A percentile compares a stretch with the other conserved stretches of the same genome.
These are phyloP conservation scores for Monilinia polystroma DNA, from an alignment of 2,329 filamentous ascomycete genomes.

Conservation along the genomic window DNA sequence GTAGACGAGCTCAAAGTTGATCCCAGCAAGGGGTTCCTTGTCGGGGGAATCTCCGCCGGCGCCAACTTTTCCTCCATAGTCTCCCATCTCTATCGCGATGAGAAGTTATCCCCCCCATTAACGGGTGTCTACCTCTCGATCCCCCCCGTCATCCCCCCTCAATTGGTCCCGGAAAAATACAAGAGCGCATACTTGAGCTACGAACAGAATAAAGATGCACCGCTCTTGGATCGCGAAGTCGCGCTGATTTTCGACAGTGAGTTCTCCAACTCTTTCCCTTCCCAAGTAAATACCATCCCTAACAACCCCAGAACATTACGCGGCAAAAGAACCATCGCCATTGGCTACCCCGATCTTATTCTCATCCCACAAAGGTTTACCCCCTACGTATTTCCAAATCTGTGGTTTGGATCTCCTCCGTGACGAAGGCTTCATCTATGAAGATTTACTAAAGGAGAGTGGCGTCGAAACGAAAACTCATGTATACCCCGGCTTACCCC, in stretches of 20 bases:
- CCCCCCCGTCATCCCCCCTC: slow-evolving; percentile 30
- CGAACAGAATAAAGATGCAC: slow-evolving; percentile 45
- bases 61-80: slow-evolving; percentile 44
- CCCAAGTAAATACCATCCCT: neutral
- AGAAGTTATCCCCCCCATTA: slow-evolving; percentile 45
- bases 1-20: slow-evolving; percentile 41
- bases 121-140: slow-evolving; percentile 50
- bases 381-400: slow-evolving; percentile 51
- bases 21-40: slow-evolving; percentile 47
- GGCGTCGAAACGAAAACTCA: slow-evolving; percentile 38
- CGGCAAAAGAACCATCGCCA: slow-evolving; percentile 28
- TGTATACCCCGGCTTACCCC: slow-evolving; percentile 41
- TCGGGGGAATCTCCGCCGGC: slow-evolving; percentile 51
- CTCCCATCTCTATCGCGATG: slow-evolving; percentile 44
- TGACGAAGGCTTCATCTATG: slow-evolving; percentile 55
- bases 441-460: slow-evolving; percentile 46
- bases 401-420: slow-evolving; percentile 51
- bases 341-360: slow-evolving; percentile 41
- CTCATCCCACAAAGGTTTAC: slow-evolving; percentile 42
- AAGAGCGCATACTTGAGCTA: slow-evolving; percentile 43
- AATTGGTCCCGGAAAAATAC: slow-evolving; percentile 41
- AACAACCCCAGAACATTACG: neutral
- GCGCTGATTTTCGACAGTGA: slow-evolving; percentile 36
- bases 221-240: slow-evolving; percentile 38
- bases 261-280: neutral